Base-by-base conservation (phyloP, 2,329 filamentous ascomycete genomes). In the Fusarium sp. region DNA sequence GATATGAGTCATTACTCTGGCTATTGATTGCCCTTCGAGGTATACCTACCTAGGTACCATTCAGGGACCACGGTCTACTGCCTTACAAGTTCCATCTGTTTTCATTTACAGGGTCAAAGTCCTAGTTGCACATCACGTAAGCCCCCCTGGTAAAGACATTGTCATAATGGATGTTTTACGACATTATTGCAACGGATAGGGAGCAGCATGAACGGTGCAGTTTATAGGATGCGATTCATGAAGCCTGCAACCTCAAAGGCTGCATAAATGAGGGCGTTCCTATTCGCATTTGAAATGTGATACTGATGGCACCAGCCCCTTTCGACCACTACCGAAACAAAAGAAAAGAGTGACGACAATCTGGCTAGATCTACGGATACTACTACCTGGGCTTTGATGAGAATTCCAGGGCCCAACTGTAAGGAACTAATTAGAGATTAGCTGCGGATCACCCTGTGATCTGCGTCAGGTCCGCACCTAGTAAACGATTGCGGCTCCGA, bases 391-490 rank as follows among this genome's bases (percentile, higher is more conserved):
- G 34, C 34, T 38, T 38, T 38, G 34, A 38, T 38, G 34, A 38
- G 10, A 58, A 67, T 70, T 68, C 58, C 54, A 74, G 66, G 45
- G 53, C 62, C 58, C 34, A 63, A 66, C 60, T 54, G 58, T n/a
- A 27, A 61, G 40, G 27, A 30, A 48, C 57, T 55, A 47, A 32
- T 16, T 29, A 45, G 25, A 20, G 49, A 53, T 41, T 41, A 75
- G 73, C 63, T 70, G 73, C 73, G 73, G 73, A 75, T 75, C 73
- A 75, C 49, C 18, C 49, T 43, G 63, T 62, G 73, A 75, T 75
- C 68, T 72, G 61, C 70, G 52, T 65, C 73, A 70, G 65, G 46
- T 62, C 43, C 43, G 22, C 34, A 38, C 34, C 18, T 44, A 56
- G 20, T 16, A 13, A 68, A 60, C 59, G 64, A 71, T 70, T 75